Evolutionary conservation across 495 filamentous ascomycete species (phyloP).

Genomic region (Usnea hakonensis): DNA sequence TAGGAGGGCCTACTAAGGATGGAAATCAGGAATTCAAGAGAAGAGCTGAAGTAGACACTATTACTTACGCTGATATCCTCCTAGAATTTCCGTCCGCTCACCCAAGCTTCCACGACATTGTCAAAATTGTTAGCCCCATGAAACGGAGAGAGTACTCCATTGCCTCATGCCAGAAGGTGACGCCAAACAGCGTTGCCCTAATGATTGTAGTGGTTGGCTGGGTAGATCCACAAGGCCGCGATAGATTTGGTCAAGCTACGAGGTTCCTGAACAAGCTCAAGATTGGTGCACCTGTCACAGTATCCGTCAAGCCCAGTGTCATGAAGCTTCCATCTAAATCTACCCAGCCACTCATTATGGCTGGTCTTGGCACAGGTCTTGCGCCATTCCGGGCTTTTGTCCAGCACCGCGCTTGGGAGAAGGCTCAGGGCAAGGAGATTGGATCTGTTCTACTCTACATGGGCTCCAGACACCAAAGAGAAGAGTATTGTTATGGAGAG

Average conservation of each 20-base stretch:
- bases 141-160: conserved; percentile 98
- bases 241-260: conserved; percentile 88
- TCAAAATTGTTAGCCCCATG: conserved; percentile 78
- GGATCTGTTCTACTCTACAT: conserved; percentile 92
- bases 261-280: conserved; percentile 71
- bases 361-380: conserved; percentile 94
- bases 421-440: conserved; percentile 88
- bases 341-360: conserved; percentile 94
- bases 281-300: conserved; percentile 70
- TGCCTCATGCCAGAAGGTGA: conserved; percentile 88
- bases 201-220: conserved; percentile 98
- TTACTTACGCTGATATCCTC: conserved; percentile 87
- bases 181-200: conserved; percentile 75
- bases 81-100: conserved; percentile 82
- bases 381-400: conserved; percentile 97
- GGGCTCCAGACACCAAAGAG: conserved; percentile 90
- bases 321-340: conserved; percentile 88
- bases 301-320: conserved; percentile 91
- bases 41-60: conserved; percentile 83
- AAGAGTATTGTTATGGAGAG: conserved; percentile 98
- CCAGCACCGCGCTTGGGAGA: conserved; percentile 95
- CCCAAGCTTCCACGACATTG: conserved; percentile 83
- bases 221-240: conserved; percentile 79
- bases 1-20: conserved; percentile 60
- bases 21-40: conserved; percentile 93